A percentile compares a stretch with the other conserved stretches of the same genome.
Evolutionary conservation across 495 filamentous ascomycete genomes (phyloP).

Genomic region (Penicillium ochrochloron): DNA sequence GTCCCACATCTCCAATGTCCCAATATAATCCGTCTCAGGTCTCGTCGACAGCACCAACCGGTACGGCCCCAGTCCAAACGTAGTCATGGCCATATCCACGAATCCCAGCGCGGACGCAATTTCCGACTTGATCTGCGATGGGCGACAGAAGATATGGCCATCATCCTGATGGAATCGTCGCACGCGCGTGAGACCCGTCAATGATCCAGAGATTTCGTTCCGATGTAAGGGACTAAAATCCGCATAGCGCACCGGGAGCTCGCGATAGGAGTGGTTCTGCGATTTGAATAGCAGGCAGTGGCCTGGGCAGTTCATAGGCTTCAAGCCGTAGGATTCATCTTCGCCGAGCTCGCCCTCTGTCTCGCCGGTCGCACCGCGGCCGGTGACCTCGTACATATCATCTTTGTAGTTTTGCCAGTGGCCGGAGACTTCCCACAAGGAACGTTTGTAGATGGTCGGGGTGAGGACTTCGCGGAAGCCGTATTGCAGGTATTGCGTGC

Average conservation of each 20-base stretch:
- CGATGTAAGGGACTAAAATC: conserved; percentile 93
- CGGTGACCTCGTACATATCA: conserved; percentile 91
- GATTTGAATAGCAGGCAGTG: conserved; percentile 88
- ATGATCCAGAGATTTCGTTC: conserved; percentile 84
- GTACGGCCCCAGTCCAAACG: conserved; percentile 74
- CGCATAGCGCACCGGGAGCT: conserved; percentile 87
- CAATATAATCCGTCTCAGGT: conserved; percentile 77
- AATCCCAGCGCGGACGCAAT: conserved; percentile 81
- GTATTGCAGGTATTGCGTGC: conserved; percentile 83
- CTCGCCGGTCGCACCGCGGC: conserved; percentile 57
- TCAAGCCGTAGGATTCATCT: conserved; percentile 83
- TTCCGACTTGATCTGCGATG: conserved; percentile 79
- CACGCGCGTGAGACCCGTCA: conserved; percentile 86
- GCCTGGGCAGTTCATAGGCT: conserved; percentile 97
- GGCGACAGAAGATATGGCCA: conserved; percentile 92
- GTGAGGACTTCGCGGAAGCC: conserved; percentile 93
- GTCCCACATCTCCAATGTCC: conserved; percentile 79
- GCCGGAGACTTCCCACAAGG: conserved; percentile 85
- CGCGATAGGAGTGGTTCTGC: conserved; percentile 73
- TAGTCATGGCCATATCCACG: conserved; percentile 75
- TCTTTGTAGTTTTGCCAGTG: conserved; percentile 94
- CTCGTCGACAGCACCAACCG: conserved; percentile 81
- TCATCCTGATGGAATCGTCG: conserved; percentile 97
- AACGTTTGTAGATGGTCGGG: conserved; percentile 91
- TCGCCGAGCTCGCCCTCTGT: conserved; percentile 55